These are phyloP conservation scores for Trichoderma afroharzianum DNA, from an alignment of 2,329 filamentous ascomycete species.

Conservation along the genomic window DNA sequence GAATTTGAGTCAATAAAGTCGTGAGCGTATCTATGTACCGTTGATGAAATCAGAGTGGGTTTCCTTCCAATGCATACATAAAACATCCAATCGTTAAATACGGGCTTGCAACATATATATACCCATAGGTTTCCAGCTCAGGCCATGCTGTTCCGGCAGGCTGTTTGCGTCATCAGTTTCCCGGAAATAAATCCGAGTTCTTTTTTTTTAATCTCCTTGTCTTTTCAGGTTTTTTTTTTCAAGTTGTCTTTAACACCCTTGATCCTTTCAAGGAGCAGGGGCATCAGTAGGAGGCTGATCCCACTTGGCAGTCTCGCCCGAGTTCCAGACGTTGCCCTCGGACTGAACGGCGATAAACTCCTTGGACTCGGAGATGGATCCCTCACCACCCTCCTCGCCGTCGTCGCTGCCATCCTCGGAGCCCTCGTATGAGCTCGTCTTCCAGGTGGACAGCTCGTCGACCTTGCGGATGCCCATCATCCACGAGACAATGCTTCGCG, in stretches of 20 bases:
- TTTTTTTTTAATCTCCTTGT: background rate
- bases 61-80: conserved; percentile 16
- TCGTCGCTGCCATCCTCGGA: conserved; percentile 37
- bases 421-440: conserved; percentile 40
- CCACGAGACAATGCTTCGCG: conserved; percentile 76
- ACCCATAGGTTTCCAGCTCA: conserved; percentile 9
- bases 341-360: conserved; percentile 52
- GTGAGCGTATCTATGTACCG: conserved; percentile 18
- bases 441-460: conserved; percentile 54
- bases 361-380: conserved; percentile 28
- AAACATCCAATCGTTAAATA: conserved; percentile 17
- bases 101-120: conserved; percentile 1
- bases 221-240: background rate
- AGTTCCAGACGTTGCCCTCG: conserved; percentile 40
- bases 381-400: conserved; percentile 25
- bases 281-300: conserved; percentile 3
- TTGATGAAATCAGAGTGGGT: conserved; percentile 10
- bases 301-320: conserved; percentile 35
- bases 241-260: background rate
- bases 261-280: background rate
- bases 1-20: conserved; percentile 11
- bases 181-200: background rate
- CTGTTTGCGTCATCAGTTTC: background rate
- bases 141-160: conserved; percentile 7
- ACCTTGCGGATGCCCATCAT: conserved; percentile 80